These are phyloP conservation scores for Hypoxylon cercidicola DNA, from an alignment of 495 filamentous ascomycete species.

Conservation along the genomic window DNA sequence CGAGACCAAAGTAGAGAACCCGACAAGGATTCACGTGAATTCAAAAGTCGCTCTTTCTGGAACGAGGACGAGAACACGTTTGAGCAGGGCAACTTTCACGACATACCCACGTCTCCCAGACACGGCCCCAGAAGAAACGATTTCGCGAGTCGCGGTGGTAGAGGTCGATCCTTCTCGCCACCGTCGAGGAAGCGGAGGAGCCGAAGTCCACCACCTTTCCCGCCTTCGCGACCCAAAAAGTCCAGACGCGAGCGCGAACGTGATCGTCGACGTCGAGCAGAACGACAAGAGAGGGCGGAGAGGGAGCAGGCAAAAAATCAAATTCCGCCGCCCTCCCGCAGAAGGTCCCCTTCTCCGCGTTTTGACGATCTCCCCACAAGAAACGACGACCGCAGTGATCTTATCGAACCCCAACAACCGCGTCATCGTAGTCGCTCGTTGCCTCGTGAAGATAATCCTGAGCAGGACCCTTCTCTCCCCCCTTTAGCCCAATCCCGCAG, in stretches of 20 bases:
- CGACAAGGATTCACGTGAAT: conserved; percentile 33
- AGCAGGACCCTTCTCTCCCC: conserved; percentile 22
- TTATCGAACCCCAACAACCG: conserved; percentile 24
- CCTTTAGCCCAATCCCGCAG: conserved; percentile 24
- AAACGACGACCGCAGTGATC: conserved; percentile 39
- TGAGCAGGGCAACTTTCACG: conserved; percentile 29
- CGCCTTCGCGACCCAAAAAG: conserved; percentile 40
- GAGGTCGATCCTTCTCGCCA: conserved; percentile 45
- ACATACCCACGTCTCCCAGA: conserved; percentile 42
- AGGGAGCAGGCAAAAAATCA: conserved; percentile 33
- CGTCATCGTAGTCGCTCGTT: conserved; percentile 49
- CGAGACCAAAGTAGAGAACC: conserved; percentile 29
- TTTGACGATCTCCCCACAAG: conserved; percentile 34
- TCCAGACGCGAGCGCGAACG: conserved; percentile 45
- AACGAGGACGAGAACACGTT: conserved; percentile 27
- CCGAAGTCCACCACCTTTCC: conserved; percentile 44
- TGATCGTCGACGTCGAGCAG: conserved; percentile 43
- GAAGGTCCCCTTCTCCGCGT: conserved; percentile 40
- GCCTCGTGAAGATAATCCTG: conserved; percentile 33
- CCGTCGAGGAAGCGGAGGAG: conserved; percentile 46
- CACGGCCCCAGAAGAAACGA: conserved; percentile 34
- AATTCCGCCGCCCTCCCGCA: conserved; percentile 32
- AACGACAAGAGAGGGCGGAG: conserved; percentile 35
- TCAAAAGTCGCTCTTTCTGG: conserved; percentile 32
- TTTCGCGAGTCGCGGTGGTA: conserved; percentile 33